Evolutionary conservation across 495 filamentous ascomycete species (phyloP), one percentile per base, ranked within the genome.

Genomic region (Trichoderma asperelloides): DNA sequence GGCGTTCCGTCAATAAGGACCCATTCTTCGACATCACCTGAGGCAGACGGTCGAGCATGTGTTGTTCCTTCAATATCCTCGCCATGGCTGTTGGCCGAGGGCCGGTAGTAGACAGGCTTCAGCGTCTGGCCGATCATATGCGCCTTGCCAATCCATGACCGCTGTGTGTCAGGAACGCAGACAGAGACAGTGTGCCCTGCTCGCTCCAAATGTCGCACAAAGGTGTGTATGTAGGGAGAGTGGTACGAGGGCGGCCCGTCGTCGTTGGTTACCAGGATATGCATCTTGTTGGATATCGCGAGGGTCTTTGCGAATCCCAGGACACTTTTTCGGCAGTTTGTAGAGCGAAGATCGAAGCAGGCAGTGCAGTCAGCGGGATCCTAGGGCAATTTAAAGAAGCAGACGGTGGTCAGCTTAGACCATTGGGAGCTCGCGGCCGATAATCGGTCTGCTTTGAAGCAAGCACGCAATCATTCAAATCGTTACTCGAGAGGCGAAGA

Each of bases 71-170:
- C 62, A n/a, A 55, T 30, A 11, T 66, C 83, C 72, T 89, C 87
- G 67, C 82, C 73, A 71, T 86, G 68, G 27, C n/a, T 9, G 37
- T 25, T 30, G 37, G 2, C 69, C 84, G 3, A 89, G 75, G 81
- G 81, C 9, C 91, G 90, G 81, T 93, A 98, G 78, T 96, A 96
- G n/a, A 87, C 87, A 3, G 93, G 92, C 68, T 89, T 91, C 49
- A 96, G 85, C 23, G 89, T 88, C 71, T 91, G 87, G 66, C 92
- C 92, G 68, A 96, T 88, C 55, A 97, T 87, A 74, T 98, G 94
- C 25, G 95, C 95, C 80, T 98, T 98, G 66, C 93, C 92, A 71
- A 98, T 97, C 95, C 95, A 98, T 65, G 91, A 96, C 62, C 93
- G 89, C 77, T 98, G 95, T 12, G 87, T 87, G 76, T 97, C 88